phyloP scores from a whole-genome alignment of 192 early-diverging fungal species.

The Pilaira anomala region DNA sequence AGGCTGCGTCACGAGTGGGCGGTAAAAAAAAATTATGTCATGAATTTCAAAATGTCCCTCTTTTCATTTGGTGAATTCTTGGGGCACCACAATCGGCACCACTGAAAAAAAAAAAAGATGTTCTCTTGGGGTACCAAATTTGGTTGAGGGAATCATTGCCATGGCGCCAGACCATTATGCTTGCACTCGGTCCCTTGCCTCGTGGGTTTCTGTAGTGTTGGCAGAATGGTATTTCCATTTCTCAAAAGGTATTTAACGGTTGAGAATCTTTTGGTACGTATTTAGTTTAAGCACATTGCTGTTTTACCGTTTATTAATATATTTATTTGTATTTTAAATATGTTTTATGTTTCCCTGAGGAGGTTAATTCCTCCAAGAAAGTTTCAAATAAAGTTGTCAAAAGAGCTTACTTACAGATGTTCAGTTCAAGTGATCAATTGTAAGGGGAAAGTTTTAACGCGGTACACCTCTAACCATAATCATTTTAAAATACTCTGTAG shows the following conservation, averaged over 20 bases:
- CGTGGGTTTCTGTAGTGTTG: neutral
- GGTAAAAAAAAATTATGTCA: too few species aligned
- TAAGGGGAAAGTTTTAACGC: too few species aligned
- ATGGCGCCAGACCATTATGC: constrained; percentile 4
- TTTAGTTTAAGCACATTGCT: constrained; percentile 4
- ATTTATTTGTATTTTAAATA: neutral
- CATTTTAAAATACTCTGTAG: constrained; percentile 20
- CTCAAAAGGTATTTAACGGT: neutral
- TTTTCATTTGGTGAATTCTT: too few species aligned
- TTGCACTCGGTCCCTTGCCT: neutral
- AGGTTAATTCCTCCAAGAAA: neutral
- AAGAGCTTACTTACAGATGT: constrained; percentile 1
- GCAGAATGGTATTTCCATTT: constrained; percentile 9
- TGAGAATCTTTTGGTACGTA: constrained; percentile 4
- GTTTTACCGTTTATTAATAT: neutral
- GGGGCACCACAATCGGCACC: too few species aligned
- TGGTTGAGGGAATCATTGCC: neutral
- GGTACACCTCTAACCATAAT: constrained; percentile 19
- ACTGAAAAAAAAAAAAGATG: too few species aligned
- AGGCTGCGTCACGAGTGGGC: too few species aligned
- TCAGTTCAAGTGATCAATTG: neutral
- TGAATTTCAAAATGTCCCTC: too few species aligned
- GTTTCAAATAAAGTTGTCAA: constrained; percentile 8
- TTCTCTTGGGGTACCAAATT: too few species aligned
- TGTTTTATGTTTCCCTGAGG: constrained; percentile 1